These are phyloP conservation scores for Akanthomyces muscarius DNA, from an alignment of 2,329 filamentous ascomycete species.

Conservation along the genomic window DNA sequence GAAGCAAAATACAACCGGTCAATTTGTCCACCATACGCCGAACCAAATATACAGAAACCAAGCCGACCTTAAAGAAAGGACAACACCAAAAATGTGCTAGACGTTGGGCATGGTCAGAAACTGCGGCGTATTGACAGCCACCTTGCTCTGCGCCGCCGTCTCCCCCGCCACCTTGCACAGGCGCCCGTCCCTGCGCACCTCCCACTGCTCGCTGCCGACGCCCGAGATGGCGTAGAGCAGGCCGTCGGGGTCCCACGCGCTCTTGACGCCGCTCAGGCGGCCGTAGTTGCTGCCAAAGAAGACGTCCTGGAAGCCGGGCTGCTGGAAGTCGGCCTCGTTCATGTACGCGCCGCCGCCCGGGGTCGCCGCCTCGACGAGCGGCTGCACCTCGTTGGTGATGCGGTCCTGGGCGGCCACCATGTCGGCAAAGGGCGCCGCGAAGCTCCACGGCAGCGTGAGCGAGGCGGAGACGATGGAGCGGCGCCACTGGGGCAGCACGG, in stretches of 20 bases:
- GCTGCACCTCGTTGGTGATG: constrained; percentile 28
- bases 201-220: constrained; percentile 51
- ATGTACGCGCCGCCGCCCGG: constrained; percentile 44
- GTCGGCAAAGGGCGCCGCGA: constrained; percentile 25
- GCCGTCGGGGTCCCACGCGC: constrained; percentile 41
- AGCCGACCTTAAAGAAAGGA: too few relatives aligned
- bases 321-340: constrained; percentile 49
- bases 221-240: constrained; percentile 46
- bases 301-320: constrained; percentile 40
- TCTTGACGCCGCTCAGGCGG: constrained; percentile 41
- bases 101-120: too few relatives aligned
- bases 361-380: constrained; percentile 21
- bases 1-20: too few relatives aligned
- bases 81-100: too few relatives aligned
- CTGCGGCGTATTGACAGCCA: too few relatives aligned
- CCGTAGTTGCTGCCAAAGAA: constrained; percentile 48
- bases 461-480: constrained; percentile 28
- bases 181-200: constrained; percentile 27
- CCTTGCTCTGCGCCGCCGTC: too few relatives aligned
- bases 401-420: constrained; percentile 29
- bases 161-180: neutral
- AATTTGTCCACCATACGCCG: too few relatives aligned
- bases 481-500: constrained; percentile 41
- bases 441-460: constrained; percentile 26
- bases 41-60: too few relatives aligned